Conservation (phyloP, 805 yeast genomes). For the Monosporozyma aerobia region DNA sequence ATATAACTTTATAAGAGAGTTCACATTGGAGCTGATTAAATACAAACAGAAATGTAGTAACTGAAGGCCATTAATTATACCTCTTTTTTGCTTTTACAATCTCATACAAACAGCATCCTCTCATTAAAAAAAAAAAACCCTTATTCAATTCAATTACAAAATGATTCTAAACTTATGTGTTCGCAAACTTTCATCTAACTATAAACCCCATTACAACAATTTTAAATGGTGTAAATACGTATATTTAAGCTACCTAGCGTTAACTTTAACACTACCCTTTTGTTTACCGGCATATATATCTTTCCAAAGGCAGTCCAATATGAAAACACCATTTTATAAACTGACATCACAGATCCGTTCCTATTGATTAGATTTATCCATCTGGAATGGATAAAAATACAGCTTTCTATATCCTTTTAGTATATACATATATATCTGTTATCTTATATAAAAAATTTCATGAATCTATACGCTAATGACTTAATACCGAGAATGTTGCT, state of each 20-base stretch:
- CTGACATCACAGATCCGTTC: neutral
- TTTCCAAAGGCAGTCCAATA: slow-evolving; percentile 2
- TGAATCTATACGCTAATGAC: neutral
- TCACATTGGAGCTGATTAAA: no score
- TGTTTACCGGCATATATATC: slow-evolving; percentile 21
- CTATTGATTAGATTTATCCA: neutral
- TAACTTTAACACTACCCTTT: slow-evolving; percentile 25
- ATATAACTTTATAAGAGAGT: no score
- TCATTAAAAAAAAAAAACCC: no score
- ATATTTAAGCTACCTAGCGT: slow-evolving; percentile 13
- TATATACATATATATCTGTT: neutral
- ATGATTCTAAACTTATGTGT: neutral
- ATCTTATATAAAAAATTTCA: neutral
- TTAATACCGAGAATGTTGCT: neutral
- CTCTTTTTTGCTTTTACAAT: no score
- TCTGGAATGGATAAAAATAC: no score
- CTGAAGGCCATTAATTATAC: no score
- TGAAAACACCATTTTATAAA: neutral
- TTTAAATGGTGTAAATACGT: neutral
- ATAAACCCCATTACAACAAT: neutral
- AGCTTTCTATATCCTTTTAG: neutral
- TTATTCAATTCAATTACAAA: neutral
- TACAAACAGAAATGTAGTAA: no score
- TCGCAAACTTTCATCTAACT: neutral
- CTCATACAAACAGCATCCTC: no score